A percentile compares a stretch with the other conserved stretches of the same genome.
phyloP scores from a whole-genome alignment of 176 grass and related monocot genomes.

The Carex kokanica region DNA sequence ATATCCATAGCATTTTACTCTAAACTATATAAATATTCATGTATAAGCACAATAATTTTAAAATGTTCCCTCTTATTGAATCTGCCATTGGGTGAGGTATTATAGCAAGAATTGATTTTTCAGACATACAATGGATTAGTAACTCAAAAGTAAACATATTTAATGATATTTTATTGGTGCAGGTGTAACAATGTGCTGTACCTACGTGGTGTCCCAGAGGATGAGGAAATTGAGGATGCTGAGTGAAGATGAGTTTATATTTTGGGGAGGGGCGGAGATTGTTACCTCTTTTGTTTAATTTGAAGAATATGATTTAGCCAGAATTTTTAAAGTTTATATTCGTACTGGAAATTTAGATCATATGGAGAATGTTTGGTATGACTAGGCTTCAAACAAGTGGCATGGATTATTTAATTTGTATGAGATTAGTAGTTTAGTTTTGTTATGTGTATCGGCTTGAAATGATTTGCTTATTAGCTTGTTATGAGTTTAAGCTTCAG shows the following conservation, averaged over 20 bases:
- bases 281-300: background rate
- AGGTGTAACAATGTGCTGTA: slow-evolving; percentile 87
- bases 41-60: no score
- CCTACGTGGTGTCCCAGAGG: slow-evolving; percentile 64
- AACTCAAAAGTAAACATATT: background rate
- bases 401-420: background rate
- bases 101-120: background rate
- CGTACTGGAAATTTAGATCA: background rate
- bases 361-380: background rate
- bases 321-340: background rate
- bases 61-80: no score
- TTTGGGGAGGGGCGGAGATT: background rate
- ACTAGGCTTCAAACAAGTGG: background rate
- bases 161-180: slow-evolving; percentile 29
- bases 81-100: background rate
- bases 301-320: background rate
- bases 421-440: background rate
- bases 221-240: slow-evolving; percentile 77
- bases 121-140: background rate
- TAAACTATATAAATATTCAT: no score
- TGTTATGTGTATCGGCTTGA: background rate
- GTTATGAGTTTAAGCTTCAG: background rate
- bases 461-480: background rate
- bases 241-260: slow-evolving; percentile 34
- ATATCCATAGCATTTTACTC: no score